Base-by-base conservation (phyloP, 306 rosid genomes). In the Lathyrus tuberosus region DNA sequence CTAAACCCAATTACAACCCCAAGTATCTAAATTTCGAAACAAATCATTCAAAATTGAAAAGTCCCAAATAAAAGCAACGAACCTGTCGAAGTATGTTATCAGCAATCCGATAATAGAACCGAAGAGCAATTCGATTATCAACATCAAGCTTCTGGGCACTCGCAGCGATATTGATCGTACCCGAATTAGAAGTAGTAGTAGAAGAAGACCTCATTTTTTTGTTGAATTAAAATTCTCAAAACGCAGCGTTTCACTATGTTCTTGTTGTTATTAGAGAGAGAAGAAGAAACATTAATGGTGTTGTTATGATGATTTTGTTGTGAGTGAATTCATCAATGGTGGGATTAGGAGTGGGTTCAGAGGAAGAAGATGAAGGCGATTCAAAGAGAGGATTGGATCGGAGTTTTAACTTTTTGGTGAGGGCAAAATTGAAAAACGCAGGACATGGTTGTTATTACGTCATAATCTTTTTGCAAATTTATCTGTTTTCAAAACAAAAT, bases 11-110 rank as follows among this genome's bases (percentile, higher is more conserved):
- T 35, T 8, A 60, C 3, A 60, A 48, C 67, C 62, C 49, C 42
- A 64, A 26, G 10, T 8, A 62, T 31, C 76, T 26, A 67, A 18
- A 43, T 7, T 63, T 14, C 59, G 7, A 7, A 18, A 44, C 4
- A 15, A 51, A 37, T 10, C 68, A 11, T 12, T 10, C 16, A 69
- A 65, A 46, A 30, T 18, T 41, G 48, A 56, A 43, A 56, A 35
- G n/a, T 16, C 37, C 43, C 13, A 48, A 53, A 56, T n/a, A 52
- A 4, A 26, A 58, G 2, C 16, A 15, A 60, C 37, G 51, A 62
- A 93, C 98, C 98, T 93, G 98, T 74, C 81, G 85, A 84, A 90
- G 89, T 62, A 93, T 73, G 74, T 86, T 93, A 70, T 93, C 92
- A 3, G 98, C 96, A 79, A 93, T 89, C 76, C 98, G 88, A 22